A percentile compares a stretch with the other conserved stretches of the same genome.
Evolutionary conservation across 2,329 filamentous ascomycete genomes (phyloP).

Genomic region (Colletotrichum liaoningense): DNA sequence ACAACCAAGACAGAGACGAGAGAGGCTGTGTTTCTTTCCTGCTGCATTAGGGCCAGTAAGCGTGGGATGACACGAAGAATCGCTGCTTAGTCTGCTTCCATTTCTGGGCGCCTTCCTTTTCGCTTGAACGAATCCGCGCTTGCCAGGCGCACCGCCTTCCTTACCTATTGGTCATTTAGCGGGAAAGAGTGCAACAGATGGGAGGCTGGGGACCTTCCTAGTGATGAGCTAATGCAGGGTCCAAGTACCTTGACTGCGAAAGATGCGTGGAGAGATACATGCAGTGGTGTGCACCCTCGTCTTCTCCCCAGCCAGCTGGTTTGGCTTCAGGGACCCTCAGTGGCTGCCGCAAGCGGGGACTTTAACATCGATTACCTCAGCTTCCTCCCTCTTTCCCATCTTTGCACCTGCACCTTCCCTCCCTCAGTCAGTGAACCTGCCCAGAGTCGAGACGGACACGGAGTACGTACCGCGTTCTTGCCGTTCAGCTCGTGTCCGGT

Average conservation of each 20-base stretch:
- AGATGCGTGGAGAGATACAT: not conserved
- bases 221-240: slow-evolving; percentile 3
- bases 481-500: not conserved
- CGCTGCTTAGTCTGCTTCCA: not conserved
- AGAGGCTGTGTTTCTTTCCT: not conserved
- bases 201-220: not conserved
- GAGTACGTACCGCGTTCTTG: not conserved
- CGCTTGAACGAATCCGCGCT: not conserved
- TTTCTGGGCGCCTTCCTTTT: not conserved
- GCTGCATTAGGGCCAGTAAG: not conserved
- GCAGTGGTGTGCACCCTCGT: not conserved
- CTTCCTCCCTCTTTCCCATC: not conserved
- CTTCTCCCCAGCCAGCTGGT: not conserved
- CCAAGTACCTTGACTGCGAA: not conserved
- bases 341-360: slow-evolving; percentile 5
- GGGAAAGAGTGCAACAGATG: not conserved
- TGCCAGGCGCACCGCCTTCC: not conserved
- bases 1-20: not conserved
- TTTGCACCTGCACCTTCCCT: no score
- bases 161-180: not conserved
- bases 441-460: no score
- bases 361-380: not conserved
- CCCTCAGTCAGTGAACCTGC: no score
- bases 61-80: not conserved
- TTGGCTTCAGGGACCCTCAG: no score